These are phyloP conservation scores for Talaromyces marneffei DNA, from an alignment of 2,329 filamentous ascomycete genomes.

Conservation along the genomic window DNA sequence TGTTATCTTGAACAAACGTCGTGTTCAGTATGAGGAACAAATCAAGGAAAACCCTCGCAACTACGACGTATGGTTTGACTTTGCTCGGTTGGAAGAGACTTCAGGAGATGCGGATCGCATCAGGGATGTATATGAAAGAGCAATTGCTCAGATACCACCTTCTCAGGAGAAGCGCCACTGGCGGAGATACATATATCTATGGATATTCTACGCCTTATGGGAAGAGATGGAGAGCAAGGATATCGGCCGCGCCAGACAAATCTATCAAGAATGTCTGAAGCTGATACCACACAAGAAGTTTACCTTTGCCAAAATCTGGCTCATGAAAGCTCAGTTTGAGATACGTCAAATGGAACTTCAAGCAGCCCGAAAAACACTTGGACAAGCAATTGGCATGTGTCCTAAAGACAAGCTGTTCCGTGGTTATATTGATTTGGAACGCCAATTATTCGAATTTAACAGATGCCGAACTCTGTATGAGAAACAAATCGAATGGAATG, in stretches of 20 bases:
- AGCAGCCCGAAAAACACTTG: conserved; percentile 78
- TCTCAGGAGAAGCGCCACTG: conserved; percentile 96
- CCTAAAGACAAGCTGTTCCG: conserved; percentile 94
- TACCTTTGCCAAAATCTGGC: conserved; percentile 95
- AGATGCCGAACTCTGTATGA: conserved; percentile 87
- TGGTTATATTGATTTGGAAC: conserved; percentile 87
- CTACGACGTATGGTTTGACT: conserved; percentile 97
- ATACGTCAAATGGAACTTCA: conserved; percentile 77
- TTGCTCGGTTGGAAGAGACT: conserved; percentile 80
- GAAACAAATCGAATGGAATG: conserved; percentile 90
- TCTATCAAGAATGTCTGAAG: conserved; percentile 82
- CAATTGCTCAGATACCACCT: conserved; percentile 90
- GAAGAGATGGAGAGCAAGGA: conserved; percentile 86
- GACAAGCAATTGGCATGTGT: conserved; percentile 85
- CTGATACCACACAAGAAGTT: conserved; percentile 94
- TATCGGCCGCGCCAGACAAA: conserved; percentile 70
- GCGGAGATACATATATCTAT: conserved; percentile 95
- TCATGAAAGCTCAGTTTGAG: conserved; percentile 89
- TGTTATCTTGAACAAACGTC: conserved; percentile 87
- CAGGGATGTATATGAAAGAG: conserved; percentile 88
- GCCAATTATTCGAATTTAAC: conserved; percentile 88
- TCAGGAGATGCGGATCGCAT: conserved; percentile 76
- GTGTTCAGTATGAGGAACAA: conserved; percentile 90
- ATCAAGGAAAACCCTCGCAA: conserved; percentile 92
- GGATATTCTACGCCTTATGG: conserved; percentile 95